Evolutionary conservation across 2,329 filamentous ascomycete species (phyloP).

Genomic region (Talaromyces sp.): DNA sequence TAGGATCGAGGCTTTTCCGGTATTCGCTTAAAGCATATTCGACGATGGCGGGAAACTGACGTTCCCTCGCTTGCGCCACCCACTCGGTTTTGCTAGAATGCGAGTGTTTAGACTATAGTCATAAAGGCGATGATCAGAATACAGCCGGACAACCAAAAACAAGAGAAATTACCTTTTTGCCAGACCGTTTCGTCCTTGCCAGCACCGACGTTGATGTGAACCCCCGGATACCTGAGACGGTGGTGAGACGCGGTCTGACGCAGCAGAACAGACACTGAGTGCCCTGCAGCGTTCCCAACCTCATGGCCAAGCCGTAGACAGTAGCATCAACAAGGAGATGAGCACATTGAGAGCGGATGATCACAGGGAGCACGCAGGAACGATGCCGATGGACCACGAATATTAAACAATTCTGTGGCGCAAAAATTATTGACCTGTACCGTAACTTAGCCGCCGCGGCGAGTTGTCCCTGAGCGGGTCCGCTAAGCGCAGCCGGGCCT

Average conservation of each 20-base stretch:
- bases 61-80: not conserved
- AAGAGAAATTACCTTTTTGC: not conserved
- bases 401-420: not conserved
- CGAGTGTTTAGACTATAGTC: not conserved
- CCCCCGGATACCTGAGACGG: slow-evolving; percentile 19
- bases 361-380: not conserved
- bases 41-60: slow-evolving; percentile 25
- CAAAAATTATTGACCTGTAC: not conserved
- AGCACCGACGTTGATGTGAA: slow-evolving; percentile 28
- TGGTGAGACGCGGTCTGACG: slow-evolving; percentile 25
- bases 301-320: slow-evolving; percentile 29
- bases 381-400: not conserved
- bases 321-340: not conserved
- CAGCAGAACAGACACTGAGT: slow-evolving; percentile 39
- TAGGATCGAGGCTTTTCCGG: slow-evolving; percentile 14
- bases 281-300: slow-evolving; percentile 30
- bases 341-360: not conserved
- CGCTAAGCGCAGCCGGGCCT: slow-evolving; percentile 3
- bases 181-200: slow-evolving; percentile 15
- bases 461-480: slow-evolving; percentile 4
- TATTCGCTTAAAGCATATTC: slow-evolving; percentile 21
- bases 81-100: not conserved
- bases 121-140: not conserved
- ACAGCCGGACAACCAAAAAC: not conserved
- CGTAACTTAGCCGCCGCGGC: not conserved